phyloP scores from a whole-genome alignment of 805 yeast genomes.

The Debaryomyces castellii region DNA sequence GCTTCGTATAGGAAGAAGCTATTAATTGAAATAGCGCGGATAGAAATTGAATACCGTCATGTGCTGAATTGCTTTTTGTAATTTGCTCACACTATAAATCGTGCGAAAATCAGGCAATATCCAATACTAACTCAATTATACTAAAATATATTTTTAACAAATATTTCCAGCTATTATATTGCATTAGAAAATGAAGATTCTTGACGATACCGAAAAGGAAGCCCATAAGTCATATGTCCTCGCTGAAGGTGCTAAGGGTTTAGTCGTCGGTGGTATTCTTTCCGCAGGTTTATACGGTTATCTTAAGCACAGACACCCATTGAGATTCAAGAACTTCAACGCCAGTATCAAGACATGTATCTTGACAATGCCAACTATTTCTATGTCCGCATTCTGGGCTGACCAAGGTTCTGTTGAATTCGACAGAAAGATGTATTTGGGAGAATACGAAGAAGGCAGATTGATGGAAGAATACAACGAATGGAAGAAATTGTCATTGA shows the following conservation, averaged over 20 bases:
- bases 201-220: slow-evolving; percentile 35
- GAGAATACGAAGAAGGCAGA: slow-evolving; percentile 24
- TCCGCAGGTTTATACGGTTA: slow-evolving; percentile 33
- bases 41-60: neutral
- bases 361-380: slow-evolving; percentile 39
- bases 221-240: slow-evolving; percentile 37
- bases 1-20: neutral
- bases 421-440: slow-evolving; percentile 35
- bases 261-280: slow-evolving; percentile 31
- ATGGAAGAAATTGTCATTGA: slow-evolving; percentile 31
- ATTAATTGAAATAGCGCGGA: neutral
- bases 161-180: too few relatives aligned
- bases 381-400: slow-evolving; percentile 39
- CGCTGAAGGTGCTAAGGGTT: slow-evolving; percentile 39
- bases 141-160: too few relatives aligned
- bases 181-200: slow-evolving; percentile 30
- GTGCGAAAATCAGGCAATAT: neutral
- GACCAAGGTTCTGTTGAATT: slow-evolving; percentile 46
- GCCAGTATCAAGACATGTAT: slow-evolving; percentile 39
- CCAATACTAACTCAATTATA: too few relatives aligned
- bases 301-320: slow-evolving; percentile 33
- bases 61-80: neutral
- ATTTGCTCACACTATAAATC: neutral
- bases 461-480: slow-evolving; percentile 33
- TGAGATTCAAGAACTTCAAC: slow-evolving; percentile 32